These are phyloP conservation scores for Chrysoporthe austroafricana DNA, from an alignment of 2,329 filamentous ascomycete genomes.

Conservation along the genomic window DNA sequence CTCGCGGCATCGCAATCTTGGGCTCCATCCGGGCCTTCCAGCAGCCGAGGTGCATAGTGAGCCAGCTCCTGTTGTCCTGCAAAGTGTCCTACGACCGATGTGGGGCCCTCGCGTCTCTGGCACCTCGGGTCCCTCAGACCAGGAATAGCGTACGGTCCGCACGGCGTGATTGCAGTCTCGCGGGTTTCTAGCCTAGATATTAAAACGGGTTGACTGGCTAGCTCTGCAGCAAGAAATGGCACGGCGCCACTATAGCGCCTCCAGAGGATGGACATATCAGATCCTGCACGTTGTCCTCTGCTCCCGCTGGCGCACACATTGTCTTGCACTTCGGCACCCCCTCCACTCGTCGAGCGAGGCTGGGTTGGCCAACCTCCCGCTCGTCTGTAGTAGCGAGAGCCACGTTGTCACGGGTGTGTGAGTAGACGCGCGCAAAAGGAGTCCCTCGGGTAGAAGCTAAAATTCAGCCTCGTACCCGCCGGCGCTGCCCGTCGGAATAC, in stretches of 20 bases:
- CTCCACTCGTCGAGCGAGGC: neutral
- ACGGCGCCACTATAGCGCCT: neutral
- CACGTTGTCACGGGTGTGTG: neutral
- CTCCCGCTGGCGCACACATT: too few relatives aligned
- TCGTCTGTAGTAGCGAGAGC: neutral
- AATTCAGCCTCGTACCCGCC: slow-evolving; percentile 2
- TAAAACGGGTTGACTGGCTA: neutral
- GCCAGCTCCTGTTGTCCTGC: neutral
- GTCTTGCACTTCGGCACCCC: too few relatives aligned
- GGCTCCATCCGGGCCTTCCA: neutral
- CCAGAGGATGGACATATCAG: neutral
- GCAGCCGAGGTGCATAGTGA: neutral
- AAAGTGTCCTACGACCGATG: neutral
- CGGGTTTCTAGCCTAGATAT: neutral
- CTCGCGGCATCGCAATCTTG: neutral
- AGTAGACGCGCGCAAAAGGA: slow-evolving; percentile 1
- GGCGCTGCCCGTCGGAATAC: slow-evolving; percentile 3
- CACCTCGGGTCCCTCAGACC: neutral
- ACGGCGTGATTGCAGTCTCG: neutral
- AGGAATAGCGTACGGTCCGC: too few relatives aligned
- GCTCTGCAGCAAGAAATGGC: neutral
- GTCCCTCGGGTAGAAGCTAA: neutral
- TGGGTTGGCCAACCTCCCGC: neutral
- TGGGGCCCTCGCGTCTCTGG: neutral
- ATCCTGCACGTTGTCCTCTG: neutral